A percentile compares a stretch with the other conserved stretches of the same genome.
Evolutionary conservation across 129 eudicot species (phyloP).

Genomic region (Artemisia annua): DNA sequence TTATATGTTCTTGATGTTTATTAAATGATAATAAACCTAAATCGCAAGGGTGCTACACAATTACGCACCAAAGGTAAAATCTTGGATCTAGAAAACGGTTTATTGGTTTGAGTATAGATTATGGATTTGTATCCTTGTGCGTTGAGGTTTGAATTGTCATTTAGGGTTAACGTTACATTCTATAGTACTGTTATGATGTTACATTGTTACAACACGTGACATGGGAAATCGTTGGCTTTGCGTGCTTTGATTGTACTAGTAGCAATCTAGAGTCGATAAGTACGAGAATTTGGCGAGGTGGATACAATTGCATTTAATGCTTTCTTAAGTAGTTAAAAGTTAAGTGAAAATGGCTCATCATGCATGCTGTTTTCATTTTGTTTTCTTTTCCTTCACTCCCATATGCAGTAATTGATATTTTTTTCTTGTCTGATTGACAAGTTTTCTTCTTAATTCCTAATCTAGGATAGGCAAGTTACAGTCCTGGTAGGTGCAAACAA

Average conservation of each 20-base stretch:
- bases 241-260: not conserved
- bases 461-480: not conserved
- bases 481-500: too few species aligned
- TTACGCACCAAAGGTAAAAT: not conserved
- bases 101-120: slow-evolving; percentile 11
- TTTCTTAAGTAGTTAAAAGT: not conserved
- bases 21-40: not conserved
- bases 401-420: too few species aligned
- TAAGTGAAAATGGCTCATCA: not conserved
- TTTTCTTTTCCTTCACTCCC: not conserved
- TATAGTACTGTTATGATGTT: too few species aligned
- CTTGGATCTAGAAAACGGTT: not conserved
- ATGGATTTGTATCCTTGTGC: not conserved
- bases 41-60: slow-evolving; percentile 1
- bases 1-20: slow-evolving; percentile 13
- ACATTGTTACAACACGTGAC: too few species aligned
- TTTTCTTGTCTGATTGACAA: too few species aligned
- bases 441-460: too few species aligned
- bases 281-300: slow-evolving; percentile 3
- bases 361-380: not conserved
- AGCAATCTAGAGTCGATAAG: not conserved
- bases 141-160: too few species aligned
- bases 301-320: not conserved
- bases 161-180: too few species aligned
- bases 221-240: not conserved